Base-by-base conservation (phyloP, 2,329 filamentous ascomycete species). In the Trichoderma breve region DNA sequence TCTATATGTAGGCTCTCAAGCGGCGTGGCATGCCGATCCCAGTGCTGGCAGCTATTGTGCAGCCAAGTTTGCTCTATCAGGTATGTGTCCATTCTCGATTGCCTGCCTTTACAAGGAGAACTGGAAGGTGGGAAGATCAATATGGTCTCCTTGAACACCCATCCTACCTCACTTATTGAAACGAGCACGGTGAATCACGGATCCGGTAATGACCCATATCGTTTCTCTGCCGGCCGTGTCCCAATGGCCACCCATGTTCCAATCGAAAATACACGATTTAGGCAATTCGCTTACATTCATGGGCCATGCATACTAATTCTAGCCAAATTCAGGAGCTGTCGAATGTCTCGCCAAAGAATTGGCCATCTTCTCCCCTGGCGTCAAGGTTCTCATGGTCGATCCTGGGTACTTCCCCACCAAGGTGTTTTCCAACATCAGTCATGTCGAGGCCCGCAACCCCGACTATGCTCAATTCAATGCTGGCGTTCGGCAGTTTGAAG, bases 401-500 rank as follows among this genome's bases (percentile, higher is more conserved):
- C 84, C 76, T 11, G 76, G 76, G 1, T 75, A 83, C 68, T 86
- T 85, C 71, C 77, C 81, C 3, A 86, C 84, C 0, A 77, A 78
- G 0, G 80, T 83, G 0, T 81, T 86, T 14, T 77, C 76, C 26
- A 82, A 82, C 5, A 75, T 81, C 15, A 76, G 74, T 18, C 76
- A 80, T 12, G 76, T 78, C 1, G 75, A 76, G 0, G 57, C 77
- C 1, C 73, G 76, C 0, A 53, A 78, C 0, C 58, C 75, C 0
- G 76, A 77, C 3, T 83, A 82, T 39, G 75, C 76, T 0, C 65
- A 74, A 5, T 82, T 82, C 70, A 82, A 82, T 21, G 74, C 76
- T 0, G 74, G 62, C 0, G 76, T 78, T 3, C 60, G 74, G 12
- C 71, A 75, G 4, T 71, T 66, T 3, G 76, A 78, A 32, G 72